phyloP scores from a whole-genome alignment of 2,329 filamentous ascomycete genomes.

The Ceratocystiopsis brevicomis region DNA sequence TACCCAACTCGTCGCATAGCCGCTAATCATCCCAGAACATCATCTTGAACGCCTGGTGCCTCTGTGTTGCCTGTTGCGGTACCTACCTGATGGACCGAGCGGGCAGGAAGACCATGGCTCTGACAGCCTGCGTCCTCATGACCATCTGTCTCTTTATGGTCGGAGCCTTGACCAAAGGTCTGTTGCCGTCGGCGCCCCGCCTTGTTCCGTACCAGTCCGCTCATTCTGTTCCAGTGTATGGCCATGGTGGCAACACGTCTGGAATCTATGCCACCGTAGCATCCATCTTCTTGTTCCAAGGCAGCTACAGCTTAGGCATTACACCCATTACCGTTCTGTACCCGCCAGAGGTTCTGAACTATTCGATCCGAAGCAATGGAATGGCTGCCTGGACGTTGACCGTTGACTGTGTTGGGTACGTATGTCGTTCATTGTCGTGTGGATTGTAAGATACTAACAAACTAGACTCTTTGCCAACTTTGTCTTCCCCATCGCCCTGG shows the following conservation, averaged over 20 bases:
- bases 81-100: slow-evolving; percentile 11
- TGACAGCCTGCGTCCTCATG: neutral
- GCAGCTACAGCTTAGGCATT: slow-evolving; percentile 31
- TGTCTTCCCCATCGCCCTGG: slow-evolving; percentile 24
- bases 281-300: slow-evolving; percentile 35
- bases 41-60: slow-evolving; percentile 4
- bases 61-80: slow-evolving; percentile 7
- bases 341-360: slow-evolving; percentile 21
- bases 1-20: no score
- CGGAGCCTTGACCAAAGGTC: slow-evolving; percentile 10
- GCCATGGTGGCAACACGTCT: neutral
- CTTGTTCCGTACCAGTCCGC: no score
- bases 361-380: slow-evolving; percentile 22
- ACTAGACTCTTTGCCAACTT: slow-evolving; percentile 12
- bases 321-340: slow-evolving; percentile 29
- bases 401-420: slow-evolving; percentile 4
- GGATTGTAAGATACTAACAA: no score
- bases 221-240: no score
- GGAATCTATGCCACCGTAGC: slow-evolving; percentile 16
- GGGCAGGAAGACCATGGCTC: slow-evolving; percentile 8
- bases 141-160: slow-evolving; percentile 18
- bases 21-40: neutral
- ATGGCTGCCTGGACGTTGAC: slow-evolving; percentile 23
- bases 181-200: no score
- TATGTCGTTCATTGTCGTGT: no score